phyloP scores from a whole-genome alignment of 495 filamentous ascomycete species.

The Xylaria bambusicola region DNA sequence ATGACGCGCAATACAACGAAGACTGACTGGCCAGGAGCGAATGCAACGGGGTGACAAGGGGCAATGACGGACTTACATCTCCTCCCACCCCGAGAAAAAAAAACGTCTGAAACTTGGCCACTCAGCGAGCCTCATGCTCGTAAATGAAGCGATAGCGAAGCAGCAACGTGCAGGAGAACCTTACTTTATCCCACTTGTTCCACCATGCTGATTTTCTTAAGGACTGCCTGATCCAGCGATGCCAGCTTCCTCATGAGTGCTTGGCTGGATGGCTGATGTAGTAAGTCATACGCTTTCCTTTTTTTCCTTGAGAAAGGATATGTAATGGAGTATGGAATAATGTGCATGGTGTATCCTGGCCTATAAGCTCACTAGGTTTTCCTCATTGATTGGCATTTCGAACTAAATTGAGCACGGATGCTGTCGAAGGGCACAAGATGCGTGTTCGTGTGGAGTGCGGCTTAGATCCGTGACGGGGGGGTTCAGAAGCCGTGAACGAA shows the following conservation, averaged over 20 bases:
- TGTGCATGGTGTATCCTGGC: background rate
- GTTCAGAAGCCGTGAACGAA: slow-evolving; percentile 8
- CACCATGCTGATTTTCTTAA: background rate
- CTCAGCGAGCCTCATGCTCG: background rate
- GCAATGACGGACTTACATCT: background rate
- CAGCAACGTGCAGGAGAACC: slow-evolving; percentile 2
- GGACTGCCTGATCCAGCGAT: slow-evolving; percentile 14
- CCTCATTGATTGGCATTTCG: background rate
- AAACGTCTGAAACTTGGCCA: background rate
- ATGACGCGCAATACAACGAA: background rate
- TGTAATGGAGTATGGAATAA: background rate
- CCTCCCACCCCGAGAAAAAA: background rate
- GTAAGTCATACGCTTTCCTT: slow-evolving; percentile 11
- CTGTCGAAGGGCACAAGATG: background rate
- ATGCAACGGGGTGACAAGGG: slow-evolving; percentile 12
- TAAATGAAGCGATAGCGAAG: background rate
- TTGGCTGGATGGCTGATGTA: slow-evolving; percentile 14
- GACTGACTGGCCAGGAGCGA: background rate
- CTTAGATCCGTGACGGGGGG: background rate
- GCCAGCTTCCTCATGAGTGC: background rate
- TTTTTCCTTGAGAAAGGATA: background rate
- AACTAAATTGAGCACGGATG: background rate
- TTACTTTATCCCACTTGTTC: background rate
- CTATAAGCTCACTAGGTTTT: slow-evolving; percentile 1
- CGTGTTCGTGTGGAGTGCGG: background rate